Evolutionary conservation across 495 filamentous ascomycete species (phyloP), one percentile per base, ranked within the genome.

Genomic region (Lophiostoma macrostomum): DNA sequence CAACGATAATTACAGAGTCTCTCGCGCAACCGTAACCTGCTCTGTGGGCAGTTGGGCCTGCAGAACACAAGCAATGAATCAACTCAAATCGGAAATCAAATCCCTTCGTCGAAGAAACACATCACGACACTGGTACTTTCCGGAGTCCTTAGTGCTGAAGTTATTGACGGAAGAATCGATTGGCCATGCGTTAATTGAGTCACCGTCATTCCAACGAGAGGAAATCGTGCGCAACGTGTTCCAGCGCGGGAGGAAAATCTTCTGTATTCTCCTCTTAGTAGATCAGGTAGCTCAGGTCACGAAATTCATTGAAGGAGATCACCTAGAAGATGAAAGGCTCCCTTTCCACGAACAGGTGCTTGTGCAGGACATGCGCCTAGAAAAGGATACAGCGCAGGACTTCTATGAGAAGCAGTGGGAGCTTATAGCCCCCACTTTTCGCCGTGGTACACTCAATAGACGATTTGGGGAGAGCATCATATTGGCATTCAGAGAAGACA

Each of bases 351-450:
- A n/a, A n/a, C n/a, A n/a, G n/a, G n/a, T 35, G 7, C 5, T 23
- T 18, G 4, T 38, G 18, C 19, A 37, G 11, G 20, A 38, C 6
- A 10, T 23, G 20, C 30, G 5, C 6, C 31, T 38, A 6, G n/a
- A 10, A 14, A 16, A 23, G 4, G 8, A 18, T 5, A 4, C 39
- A 8, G 45, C 45, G 4, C 7, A 49, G 12, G 45, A 49, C 13
- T 49, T 49, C 20, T 49, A 19, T 20, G 31, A 49, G 14, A 11
- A 22, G 19, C 45, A 49, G 24, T 49, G 45, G 45, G 45, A 49
- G 20, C 13, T 49, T 13, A 13, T 20, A 25, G 28, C 31, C 4
- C 45, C 45, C 7, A 24, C 18, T 13, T 37, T 49, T 13, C 25
- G 5, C 7, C 16, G 31, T 13, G 31, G 31, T 18, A 37, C 31